These are phyloP conservation scores for Coprinopsis strossmayeri DNA, from an alignment of 768 basidiomycete species.

Conservation along the genomic window DNA sequence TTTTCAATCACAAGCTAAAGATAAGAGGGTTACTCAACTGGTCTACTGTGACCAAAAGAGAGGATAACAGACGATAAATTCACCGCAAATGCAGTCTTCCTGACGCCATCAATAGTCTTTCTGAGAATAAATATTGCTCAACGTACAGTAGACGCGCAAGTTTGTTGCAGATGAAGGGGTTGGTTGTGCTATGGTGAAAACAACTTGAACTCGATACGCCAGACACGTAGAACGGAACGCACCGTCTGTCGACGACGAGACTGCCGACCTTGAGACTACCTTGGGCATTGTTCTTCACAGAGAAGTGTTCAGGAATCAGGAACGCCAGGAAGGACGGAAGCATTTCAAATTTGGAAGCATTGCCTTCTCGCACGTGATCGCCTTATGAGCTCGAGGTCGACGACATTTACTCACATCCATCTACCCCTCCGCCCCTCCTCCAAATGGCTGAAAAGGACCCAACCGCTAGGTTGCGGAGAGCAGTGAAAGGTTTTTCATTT, in stretches of 20 bases:
- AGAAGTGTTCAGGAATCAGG: too few relatives aligned
- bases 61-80: slow-evolving; percentile 64
- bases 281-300: slow-evolving; percentile 83
- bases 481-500: slow-evolving; percentile 58
- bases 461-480: slow-evolving; percentile 65
- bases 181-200: slow-evolving; percentile 51
- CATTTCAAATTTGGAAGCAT: too few relatives aligned
- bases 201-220: neutral
- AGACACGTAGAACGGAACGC: slow-evolving; percentile 15
- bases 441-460: slow-evolving; percentile 82
- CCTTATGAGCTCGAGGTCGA: too few relatives aligned
- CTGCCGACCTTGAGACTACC: slow-evolving; percentile 82
- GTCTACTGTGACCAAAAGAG: neutral
- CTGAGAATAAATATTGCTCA: slow-evolving; percentile 3
- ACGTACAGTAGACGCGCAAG: slow-evolving; percentile 77
- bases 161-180: slow-evolving; percentile 75
- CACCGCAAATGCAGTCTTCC: slow-evolving; percentile 81
- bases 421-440: slow-evolving; percentile 17
- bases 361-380: too few relatives aligned
- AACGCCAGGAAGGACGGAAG: too few relatives aligned
- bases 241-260: slow-evolving; percentile 88
- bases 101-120: slow-evolving; percentile 13
- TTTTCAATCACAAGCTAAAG: slow-evolving; percentile 77
- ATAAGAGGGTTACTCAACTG: neutral
- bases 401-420: neutral